Evolutionary conservation across 2,329 filamentous ascomycete species (phyloP), one percentile per base, ranked within the genome.

Genomic region (Cytospora paraplurivora): DNA sequence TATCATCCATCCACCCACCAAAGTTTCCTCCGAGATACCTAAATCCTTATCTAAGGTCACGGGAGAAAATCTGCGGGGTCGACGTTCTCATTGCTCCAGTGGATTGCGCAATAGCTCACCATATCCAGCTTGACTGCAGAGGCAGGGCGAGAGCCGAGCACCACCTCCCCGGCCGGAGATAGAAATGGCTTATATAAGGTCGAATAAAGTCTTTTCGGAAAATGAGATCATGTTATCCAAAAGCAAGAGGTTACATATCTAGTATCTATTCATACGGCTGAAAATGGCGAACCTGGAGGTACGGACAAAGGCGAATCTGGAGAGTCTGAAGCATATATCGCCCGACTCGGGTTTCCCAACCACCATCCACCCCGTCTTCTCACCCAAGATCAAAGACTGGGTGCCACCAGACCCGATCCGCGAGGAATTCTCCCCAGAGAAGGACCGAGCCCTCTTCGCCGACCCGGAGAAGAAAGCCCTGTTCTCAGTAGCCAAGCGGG

Each of bases 281-380:
- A 33, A 10, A 55, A 75, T 77, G 73, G 76, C 75, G 49, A 70
- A 76, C 53, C 75, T 83, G 5, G 78, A 81, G 71, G 27, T 4
- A 27, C 27, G 27, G 13, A 33, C 7, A 55, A 75, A 76, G 73
- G 76, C 75, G 49, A 70, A 76, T 54, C 75, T 83, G 5, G 78
- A 81, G 71, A 68, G 80, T 5, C 74, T 74, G 50, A 79, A 82
- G 41, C 77, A 82, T 67, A 76, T 82, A 44, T 82, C 79, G 7
- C 76, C 77, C 6, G 80, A 82, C 67, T 82, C 81, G 1, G 79
- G 79, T 1, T 78, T 77, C 38, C 79, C 80, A 0, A 74, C 77
- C 32, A 77, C 75, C 1, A 68, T 82, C 0, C 80, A 83, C 67
- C 79, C 80, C 1, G 69, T 74, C 59, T 82, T 80, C 72, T 81